Conservation (phyloP, 768 basidiomycete genomes). For the Paxillus involutus region DNA sequence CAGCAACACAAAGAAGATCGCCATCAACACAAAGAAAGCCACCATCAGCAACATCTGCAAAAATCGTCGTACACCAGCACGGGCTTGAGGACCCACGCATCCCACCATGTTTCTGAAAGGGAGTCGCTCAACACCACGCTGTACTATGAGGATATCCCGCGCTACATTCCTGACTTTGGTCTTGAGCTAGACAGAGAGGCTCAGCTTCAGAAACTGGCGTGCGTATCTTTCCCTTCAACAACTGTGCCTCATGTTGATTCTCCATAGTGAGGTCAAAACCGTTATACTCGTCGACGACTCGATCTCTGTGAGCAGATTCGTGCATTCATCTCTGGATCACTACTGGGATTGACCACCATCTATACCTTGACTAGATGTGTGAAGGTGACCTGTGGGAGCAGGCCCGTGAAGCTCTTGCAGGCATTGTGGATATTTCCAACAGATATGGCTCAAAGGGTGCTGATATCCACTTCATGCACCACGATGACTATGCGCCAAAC, state of each 20-base stretch:
- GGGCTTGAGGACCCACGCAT: background rate
- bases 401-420: constrained; percentile 41
- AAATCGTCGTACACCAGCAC: background rate
- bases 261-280: constrained; percentile 38
- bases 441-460: constrained; percentile 37
- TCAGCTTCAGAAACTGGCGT: constrained; percentile 25
- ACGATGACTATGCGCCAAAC: constrained; percentile 26
- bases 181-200: constrained; percentile 19
- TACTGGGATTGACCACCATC: background rate
- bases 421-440: constrained; percentile 37
- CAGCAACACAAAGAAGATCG: constrained; percentile 3
- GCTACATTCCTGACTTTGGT: constrained; percentile 20
- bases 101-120: constrained; percentile 4
- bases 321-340: background rate
- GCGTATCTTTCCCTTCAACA: constrained; percentile 10
- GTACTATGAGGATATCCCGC: constrained; percentile 26
- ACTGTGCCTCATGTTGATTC: background rate
- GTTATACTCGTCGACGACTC: constrained; percentile 43
- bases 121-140: constrained; percentile 27
- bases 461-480: constrained; percentile 45
- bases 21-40: constrained; percentile 13
- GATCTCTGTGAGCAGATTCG: constrained; percentile 28
- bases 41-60: constrained; percentile 11
- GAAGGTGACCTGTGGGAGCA: constrained; percentile 39
- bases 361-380: constrained; percentile 31